These are phyloP conservation scores for Suhomyces terraborum DNA, from an alignment of 1,139 yeast species.

Conservation along the genomic window DNA sequence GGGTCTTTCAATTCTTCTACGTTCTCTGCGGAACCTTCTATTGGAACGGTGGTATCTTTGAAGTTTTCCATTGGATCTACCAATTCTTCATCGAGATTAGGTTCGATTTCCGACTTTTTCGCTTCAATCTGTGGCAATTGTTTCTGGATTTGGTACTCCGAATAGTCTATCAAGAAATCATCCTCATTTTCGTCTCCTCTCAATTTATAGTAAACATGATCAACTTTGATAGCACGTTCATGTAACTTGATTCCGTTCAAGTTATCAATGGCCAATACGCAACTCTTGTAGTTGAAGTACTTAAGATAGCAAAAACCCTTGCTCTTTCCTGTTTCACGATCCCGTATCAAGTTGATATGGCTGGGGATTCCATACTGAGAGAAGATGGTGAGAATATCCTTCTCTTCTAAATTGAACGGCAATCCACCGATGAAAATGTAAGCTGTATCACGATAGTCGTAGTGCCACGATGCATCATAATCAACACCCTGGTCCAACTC, in stretches of 20 bases:
- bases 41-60: neutral
- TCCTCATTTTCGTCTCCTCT: conserved; percentile 55
- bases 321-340: conserved; percentile 65
- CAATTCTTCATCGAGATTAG: conserved; percentile 14
- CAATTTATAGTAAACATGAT: conserved; percentile 70
- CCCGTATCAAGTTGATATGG: conserved; percentile 71
- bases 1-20: conserved; percentile 22
- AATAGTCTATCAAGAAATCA: conserved; percentile 39
- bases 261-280: conserved; percentile 87
- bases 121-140: conserved; percentile 3
- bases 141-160: conserved; percentile 20
- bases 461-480: conserved; percentile 81
- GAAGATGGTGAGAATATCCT: conserved; percentile 75
- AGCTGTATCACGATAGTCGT: conserved; percentile 72
- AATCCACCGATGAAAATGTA: conserved; percentile 68
- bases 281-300: conserved; percentile 79
- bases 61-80: conserved; percentile 19
- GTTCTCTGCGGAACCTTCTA: neutral
- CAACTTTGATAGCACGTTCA: conserved; percentile 65
- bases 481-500: conserved; percentile 67
- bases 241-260: conserved; percentile 69
- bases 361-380: conserved; percentile 91
- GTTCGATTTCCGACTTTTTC: neutral
- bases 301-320: conserved; percentile 81
- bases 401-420: conserved; percentile 64